A percentile compares a stretch with the other conserved stretches of the same genome.
Conservation (phyloP, 805 yeast genomes). For the Saccharomycopsis selenospora region DNA sequence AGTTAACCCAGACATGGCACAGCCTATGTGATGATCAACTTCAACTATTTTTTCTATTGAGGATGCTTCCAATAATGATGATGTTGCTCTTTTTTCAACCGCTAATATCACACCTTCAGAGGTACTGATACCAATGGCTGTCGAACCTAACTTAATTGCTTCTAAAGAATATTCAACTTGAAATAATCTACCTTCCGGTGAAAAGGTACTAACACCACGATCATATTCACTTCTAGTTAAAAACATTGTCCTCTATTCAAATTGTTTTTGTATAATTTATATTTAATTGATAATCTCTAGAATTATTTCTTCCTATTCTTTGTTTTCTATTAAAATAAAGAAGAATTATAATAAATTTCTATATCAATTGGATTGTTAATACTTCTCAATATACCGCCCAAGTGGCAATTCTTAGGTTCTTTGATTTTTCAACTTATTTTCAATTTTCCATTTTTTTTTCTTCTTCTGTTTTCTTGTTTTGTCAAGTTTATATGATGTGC, state of each 20-base stretch:
- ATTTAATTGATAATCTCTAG: too few relatives aligned
- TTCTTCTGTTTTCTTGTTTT: too few relatives aligned
- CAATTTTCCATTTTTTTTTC: too few relatives aligned
- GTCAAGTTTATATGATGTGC: too few relatives aligned
- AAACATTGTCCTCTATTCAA: slow-evolving; percentile 81
- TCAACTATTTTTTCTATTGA: slow-evolving; percentile 96
- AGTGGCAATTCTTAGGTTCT: too few relatives aligned
- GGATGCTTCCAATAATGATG: slow-evolving; percentile 81
- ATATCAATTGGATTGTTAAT: too few relatives aligned
- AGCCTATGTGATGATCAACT: slow-evolving; percentile 88
- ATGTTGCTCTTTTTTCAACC: slow-evolving; percentile 95
- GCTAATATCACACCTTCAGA: slow-evolving; percentile 94
- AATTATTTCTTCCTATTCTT: too few relatives aligned
- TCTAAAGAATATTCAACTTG: slow-evolving; percentile 97
- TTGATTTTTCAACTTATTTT: too few relatives aligned
- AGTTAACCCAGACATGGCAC: slow-evolving; percentile 98
- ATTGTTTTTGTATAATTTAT: too few relatives aligned
- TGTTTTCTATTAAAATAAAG: too few relatives aligned
- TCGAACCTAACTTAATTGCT: slow-evolving; percentile 94
- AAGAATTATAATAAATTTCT: too few relatives aligned
- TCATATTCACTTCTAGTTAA: slow-evolving; percentile 99
- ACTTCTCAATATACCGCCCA: too few relatives aligned
- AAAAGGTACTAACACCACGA: slow-evolving; percentile 96
- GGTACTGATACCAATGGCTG: slow-evolving; percentile 95
- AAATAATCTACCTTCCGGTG: slow-evolving; percentile 97